Conservation (phyloP, 371 early-diverging fungal species). For the Mucor piriformis region DNA sequence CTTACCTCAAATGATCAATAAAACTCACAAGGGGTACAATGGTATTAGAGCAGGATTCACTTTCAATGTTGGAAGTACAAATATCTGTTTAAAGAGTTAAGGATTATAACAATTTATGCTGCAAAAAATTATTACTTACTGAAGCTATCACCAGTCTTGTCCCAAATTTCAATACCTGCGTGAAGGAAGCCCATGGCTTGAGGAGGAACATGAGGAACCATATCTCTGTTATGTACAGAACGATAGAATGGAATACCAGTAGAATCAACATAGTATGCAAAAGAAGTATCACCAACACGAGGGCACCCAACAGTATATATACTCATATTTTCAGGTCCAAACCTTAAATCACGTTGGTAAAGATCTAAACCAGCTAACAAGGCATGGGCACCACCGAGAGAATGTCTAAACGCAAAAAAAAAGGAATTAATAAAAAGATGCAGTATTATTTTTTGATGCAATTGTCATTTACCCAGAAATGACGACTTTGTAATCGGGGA, state of each 20-base stretch:
- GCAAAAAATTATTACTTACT: slow-evolving; percentile 13
- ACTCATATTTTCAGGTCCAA: slow-evolving; percentile 11
- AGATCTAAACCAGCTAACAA: slow-evolving; percentile 28
- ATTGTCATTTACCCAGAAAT: slow-evolving; percentile 25
- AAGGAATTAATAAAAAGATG: too few species aligned
- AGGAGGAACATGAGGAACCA: slow-evolving; percentile 47
- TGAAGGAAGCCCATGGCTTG: slow-evolving; percentile 48
- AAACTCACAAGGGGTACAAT: slow-evolving; percentile 28
- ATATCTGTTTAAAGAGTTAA: slow-evolving; percentile 13
- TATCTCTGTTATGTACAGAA: slow-evolving; percentile 50
- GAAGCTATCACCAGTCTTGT: slow-evolving; percentile 13
- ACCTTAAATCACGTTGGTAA: slow-evolving; percentile 18
- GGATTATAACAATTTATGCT: neutral
- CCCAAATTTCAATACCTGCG: slow-evolving; percentile 51
- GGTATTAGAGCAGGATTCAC: slow-evolving; percentile 25
- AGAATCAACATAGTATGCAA: slow-evolving; percentile 39
- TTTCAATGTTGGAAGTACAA: slow-evolving; percentile 27
- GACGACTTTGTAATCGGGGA: slow-evolving; percentile 18
- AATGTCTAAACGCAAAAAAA: slow-evolving; percentile 11
- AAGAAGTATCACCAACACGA: slow-evolving; percentile 50
- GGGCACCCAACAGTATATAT: slow-evolving; percentile 45
- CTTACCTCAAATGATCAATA: slow-evolving; percentile 23
- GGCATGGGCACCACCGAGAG: slow-evolving; percentile 31
- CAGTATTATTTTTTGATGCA: neutral
- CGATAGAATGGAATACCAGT: slow-evolving; percentile 35